Evolutionary conservation across 225 moss, liverwort and hornwort species (phyloP).

Genomic region (Bryum argenteum): DNA sequence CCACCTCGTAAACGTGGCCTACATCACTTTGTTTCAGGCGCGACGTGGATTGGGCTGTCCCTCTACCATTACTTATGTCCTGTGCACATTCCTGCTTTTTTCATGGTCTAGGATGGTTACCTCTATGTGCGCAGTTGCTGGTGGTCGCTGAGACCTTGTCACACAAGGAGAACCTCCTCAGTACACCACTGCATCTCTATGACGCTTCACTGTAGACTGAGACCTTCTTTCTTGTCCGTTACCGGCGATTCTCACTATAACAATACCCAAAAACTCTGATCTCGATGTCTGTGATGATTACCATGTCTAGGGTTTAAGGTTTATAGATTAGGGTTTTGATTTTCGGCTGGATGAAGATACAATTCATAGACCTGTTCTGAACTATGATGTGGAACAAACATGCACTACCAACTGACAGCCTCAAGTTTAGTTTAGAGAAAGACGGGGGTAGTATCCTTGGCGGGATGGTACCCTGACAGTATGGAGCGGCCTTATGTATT

Average conservation of each 20-base stretch:
- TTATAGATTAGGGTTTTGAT: neutral
- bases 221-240: conserved; percentile 5
- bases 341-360: conserved; percentile 28
- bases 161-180: conserved; percentile 43
- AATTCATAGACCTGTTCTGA: conserved; percentile 46
- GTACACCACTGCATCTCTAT: conserved; percentile 32
- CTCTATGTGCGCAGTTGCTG: conserved; percentile 41
- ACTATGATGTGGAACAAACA: conserved; percentile 18
- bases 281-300: conserved; percentile 41
- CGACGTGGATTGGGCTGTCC: conserved; percentile 41
- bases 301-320: conserved; percentile 21
- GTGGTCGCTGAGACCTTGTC: conserved; percentile 44
- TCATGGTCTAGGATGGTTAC: conserved; percentile 35
- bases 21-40: conserved; percentile 15
- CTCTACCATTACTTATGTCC: conserved; percentile 34
- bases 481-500: too few species aligned
- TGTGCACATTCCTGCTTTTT: conserved; percentile 2
- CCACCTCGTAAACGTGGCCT: conserved; percentile 32
- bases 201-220: conserved; percentile 35
- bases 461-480: neutral
- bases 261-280: conserved; percentile 37
- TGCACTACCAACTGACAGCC: conserved; percentile 47
- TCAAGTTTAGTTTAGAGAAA: neutral
- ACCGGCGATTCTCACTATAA: conserved; percentile 28
- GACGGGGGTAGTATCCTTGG: conserved; percentile 16